Evolutionary conservation across 164 flowering plant species (phyloP), one percentile per base, ranked within the genome.

Genomic region (Litsea cubeba): DNA sequence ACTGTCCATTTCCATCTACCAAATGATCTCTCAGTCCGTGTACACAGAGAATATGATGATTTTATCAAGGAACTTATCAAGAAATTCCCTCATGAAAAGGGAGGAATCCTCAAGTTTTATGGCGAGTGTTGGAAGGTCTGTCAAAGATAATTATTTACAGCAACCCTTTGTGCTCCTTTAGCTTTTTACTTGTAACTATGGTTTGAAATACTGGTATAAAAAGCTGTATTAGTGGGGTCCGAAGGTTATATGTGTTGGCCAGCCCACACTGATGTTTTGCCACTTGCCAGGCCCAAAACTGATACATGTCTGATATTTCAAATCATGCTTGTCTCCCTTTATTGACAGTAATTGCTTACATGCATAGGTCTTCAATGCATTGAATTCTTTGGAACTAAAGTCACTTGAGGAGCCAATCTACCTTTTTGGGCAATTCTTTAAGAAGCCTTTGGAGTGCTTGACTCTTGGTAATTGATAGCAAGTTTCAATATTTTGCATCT

Each of bases 1-100:
- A 95, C 98, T 60, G 98, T 95, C 72, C 98, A 91, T 87, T 95
- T 88, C 78, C 99, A 92, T 84, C 86, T 93, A 30, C 99, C 99
- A 32, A 80, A 85, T 81, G 81, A 89, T 77, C 88, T 93, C 50
- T 91, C 97, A 51, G 91, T 95, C 24, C 92, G 75, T 77, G 90
- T 93, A 12, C 97, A 91, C 78, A 87, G 88, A 85, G 95, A 91
- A 72, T 95, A 88, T 76, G 74, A 71, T 73, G 88, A 92, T 30
- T 95, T 95, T 74, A 77, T 92, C 70, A 35, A 77, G 23, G 98
- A 95, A 72, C 91, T 95, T 58, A 87, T 77, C 40, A 77, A 79
- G 77, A 86, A 83, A 76, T 93, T 93, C 82, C 96, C 98, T 30
- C 98, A 91, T 72, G 99, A 95, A 79, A 90, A 84, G 84, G 93